Percentiles rank a stretch among this genome's conserved stretches.
phyloP scores from a whole-genome alignment of 164 flowering plant genomes.

The Aristolochia contorta region DNA sequence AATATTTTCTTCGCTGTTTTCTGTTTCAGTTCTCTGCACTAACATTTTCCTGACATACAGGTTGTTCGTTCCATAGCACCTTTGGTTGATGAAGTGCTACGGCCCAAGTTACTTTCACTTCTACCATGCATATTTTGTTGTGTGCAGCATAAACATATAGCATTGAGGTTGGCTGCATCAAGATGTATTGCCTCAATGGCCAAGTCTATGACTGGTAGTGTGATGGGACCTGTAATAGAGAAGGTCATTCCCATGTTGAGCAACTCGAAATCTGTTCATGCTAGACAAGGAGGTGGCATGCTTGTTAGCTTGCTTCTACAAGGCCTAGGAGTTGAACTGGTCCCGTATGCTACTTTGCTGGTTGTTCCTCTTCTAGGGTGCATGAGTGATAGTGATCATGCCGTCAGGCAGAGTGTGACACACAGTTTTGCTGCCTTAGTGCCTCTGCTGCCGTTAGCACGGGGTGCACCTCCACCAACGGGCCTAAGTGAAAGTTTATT shows the following conservation, averaged over 20 bases:
- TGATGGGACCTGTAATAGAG: slow-evolving; percentile 81
- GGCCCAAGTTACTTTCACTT: slow-evolving; percentile 59
- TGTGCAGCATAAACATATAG: slow-evolving; percentile 77
- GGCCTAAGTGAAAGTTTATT: slow-evolving; percentile 60
- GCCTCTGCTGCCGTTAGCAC: slow-evolving; percentile 95
- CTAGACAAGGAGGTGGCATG: slow-evolving; percentile 98
- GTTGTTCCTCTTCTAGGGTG: slow-evolving; percentile 95
- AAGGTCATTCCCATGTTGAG: slow-evolving; percentile 77
- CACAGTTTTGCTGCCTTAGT: slow-evolving; percentile 98
- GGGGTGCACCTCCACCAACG: slow-evolving; percentile 73
- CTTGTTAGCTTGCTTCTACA: slow-evolving; percentile 86
- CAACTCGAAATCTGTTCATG: slow-evolving; percentile 55
- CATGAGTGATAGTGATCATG: slow-evolving; percentile 87
- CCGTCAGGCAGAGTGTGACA: slow-evolving; percentile 92
- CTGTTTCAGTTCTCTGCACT: too few species aligned
- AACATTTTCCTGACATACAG: slow-evolving; percentile 22
- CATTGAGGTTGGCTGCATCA: slow-evolving; percentile 94
- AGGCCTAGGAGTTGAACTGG: slow-evolving; percentile 78
- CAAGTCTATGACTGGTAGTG: slow-evolving; percentile 57
- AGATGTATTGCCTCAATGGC: slow-evolving; percentile 94
- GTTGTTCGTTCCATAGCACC: slow-evolving; percentile 84
- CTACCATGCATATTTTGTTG: slow-evolving; percentile 82
- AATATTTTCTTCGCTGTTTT: too few species aligned
- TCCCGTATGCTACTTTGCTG: slow-evolving; percentile 79
- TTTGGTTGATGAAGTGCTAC: slow-evolving; percentile 48